Evolutionary conservation across 805 yeast genomes (phyloP).

Genomic region (Candida koratica): DNA sequence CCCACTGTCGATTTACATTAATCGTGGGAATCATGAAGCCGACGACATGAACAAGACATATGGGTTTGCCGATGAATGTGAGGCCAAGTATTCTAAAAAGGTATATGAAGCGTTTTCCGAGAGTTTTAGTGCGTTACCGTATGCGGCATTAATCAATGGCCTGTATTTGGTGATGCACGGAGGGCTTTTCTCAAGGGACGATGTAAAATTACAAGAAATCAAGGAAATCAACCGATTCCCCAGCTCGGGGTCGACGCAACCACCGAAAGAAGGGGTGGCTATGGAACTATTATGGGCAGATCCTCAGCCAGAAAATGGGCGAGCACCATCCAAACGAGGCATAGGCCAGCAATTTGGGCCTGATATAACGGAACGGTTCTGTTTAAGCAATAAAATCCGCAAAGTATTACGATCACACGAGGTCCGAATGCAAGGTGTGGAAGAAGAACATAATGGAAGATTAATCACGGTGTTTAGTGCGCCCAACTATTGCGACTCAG

Average conservation of each 20-base stretch:
- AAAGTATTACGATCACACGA: conserved; percentile 93
- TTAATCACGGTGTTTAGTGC: conserved; percentile 96
- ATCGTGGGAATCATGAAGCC: conserved; percentile 96
- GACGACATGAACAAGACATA: conserved; percentile 94
- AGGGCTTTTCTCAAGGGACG: conserved; percentile 81
- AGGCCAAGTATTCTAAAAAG: conserved; percentile 78
- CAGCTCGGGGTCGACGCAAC: conserved; percentile 54
- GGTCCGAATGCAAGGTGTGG: conserved; percentile 88
- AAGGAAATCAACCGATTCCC: conserved; percentile 65
- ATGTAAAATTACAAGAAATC: conserved; percentile 68
- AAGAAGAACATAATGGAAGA: conserved; percentile 79
- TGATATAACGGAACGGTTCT: conserved; percentile 79
- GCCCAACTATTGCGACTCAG: conserved; percentile 93
- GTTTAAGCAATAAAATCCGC: conserved; percentile 64
- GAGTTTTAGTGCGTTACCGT: conserved; percentile 80
- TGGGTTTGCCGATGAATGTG: conserved; percentile 96
- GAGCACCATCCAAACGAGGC: conserved; percentile 89
- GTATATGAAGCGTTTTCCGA: conserved; percentile 80
- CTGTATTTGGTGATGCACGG: conserved; percentile 92
- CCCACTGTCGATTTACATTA: conserved; percentile 68
- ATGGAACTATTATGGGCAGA: conserved; percentile 98
- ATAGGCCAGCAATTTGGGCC: conserved; percentile 97
- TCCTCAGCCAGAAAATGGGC: conserved; percentile 76
- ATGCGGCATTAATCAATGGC: conserved; percentile 74
- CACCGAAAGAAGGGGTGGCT: conserved; percentile 86